phyloP scores from a whole-genome alignment of 352 stramenopile genomes.

The Phytopythium chamaehyphon region DNA sequence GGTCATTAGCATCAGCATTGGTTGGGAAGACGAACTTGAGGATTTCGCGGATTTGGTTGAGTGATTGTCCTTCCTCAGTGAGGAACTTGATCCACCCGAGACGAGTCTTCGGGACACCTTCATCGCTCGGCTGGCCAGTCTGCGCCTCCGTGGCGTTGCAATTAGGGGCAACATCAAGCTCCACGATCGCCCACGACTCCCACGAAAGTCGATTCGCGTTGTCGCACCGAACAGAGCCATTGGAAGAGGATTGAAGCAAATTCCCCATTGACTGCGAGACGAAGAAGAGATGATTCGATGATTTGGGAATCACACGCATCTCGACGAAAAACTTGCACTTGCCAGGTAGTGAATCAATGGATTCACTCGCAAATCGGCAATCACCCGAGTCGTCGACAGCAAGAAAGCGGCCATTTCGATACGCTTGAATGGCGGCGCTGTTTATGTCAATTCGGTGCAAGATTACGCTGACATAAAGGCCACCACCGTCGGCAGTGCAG shows the following conservation, averaged over 20 bases:
- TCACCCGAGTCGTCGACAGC: slow-evolving; percentile 2
- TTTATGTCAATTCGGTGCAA: neutral
- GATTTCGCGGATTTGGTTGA: no score
- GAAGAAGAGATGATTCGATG: slow-evolving; percentile 19
- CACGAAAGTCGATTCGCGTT: slow-evolving; percentile 15
- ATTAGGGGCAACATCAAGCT: slow-evolving; percentile 1
- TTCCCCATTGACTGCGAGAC: slow-evolving; percentile 24
- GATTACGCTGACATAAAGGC: neutral
- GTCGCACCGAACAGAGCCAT: slow-evolving; percentile 13
- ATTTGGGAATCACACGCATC: slow-evolving; percentile 12
- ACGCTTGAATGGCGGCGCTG: neutral
- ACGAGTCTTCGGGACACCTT: no score
- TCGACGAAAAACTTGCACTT: slow-evolving; percentile 33
- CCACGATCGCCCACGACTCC: slow-evolving; percentile 23
- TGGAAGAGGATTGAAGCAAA: slow-evolving; percentile 18
- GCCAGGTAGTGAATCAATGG: slow-evolving; percentile 6
- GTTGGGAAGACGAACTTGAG: no score
- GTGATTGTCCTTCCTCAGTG: no score
- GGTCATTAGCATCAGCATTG: no score
- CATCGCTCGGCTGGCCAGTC: no score
- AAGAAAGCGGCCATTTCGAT: slow-evolving; percentile 4
- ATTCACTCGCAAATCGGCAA: slow-evolving; percentile 9
- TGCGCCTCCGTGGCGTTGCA: no score
- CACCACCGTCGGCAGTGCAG: slow-evolving; percentile 4
- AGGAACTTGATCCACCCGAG: no score